A percentile compares a stretch with the other conserved stretches of the same genome.
phyloP scores from a whole-genome alignment of 179 eudicot genomes.

The Silene noctiflora region DNA sequence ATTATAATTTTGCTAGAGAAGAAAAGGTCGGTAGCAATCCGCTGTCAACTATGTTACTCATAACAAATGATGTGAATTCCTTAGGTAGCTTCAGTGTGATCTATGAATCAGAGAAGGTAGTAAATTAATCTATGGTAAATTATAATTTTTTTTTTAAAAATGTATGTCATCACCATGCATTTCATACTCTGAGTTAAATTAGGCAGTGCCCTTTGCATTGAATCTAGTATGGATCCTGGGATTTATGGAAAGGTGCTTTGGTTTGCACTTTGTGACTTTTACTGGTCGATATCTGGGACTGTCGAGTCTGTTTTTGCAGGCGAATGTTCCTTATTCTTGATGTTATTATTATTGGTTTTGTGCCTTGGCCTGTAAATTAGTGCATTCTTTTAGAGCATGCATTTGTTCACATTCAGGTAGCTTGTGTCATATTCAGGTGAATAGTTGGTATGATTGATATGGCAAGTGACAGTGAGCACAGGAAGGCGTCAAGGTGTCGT shows the following conservation, averaged over 20 bases:
- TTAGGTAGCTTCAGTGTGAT: too few relatives aligned
- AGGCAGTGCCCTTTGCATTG: conserved; percentile 1
- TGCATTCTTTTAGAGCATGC: neutral
- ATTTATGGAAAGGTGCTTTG: neutral
- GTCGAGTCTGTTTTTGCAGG: too few relatives aligned
- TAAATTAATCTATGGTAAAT: too few relatives aligned
- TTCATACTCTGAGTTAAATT: neutral
- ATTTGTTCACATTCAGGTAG: conserved; percentile 18
- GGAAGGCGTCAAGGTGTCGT: conserved; percentile 34
- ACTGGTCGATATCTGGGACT: neutral
- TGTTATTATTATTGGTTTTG: conserved; percentile 13
- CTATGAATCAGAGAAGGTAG: too few relatives aligned
- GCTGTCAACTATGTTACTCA: neutral
- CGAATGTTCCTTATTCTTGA: neutral
- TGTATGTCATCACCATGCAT: neutral
- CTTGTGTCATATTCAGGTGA: conserved; percentile 24
- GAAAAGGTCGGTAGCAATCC: too few relatives aligned
- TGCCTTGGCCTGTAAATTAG: neutral
- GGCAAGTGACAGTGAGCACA: conserved; percentile 32
- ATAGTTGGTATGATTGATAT: conserved; percentile 34
- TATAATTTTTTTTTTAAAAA: too few relatives aligned
- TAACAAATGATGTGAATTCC: neutral
- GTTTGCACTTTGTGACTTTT: neutral
- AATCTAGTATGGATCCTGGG: neutral
- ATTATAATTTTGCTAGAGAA: neutral